Evolutionary conservation across 2,329 filamentous ascomycete species (phyloP), one percentile per base, ranked within the genome.

Genomic region (Elsinoe arachidis): DNA sequence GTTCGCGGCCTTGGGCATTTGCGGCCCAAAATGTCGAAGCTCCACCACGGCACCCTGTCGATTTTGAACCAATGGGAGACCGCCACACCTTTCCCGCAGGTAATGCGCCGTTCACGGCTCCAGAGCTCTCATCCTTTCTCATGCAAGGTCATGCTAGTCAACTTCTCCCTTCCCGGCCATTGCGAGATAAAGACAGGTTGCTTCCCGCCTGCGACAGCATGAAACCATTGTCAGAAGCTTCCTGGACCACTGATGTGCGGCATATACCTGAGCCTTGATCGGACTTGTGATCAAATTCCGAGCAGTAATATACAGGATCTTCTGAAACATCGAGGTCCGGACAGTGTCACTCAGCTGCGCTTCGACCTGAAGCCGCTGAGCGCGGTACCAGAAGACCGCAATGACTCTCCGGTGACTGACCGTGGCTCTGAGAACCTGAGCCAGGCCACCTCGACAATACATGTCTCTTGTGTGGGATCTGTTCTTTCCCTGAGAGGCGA

Each of bases 401-500:
- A 47, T 21, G 54, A 47, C 30, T 38, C 19, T 21, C 39, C 47
- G 19, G 55, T 35, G 37, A 54, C 54, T 46, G 53, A 43, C 35
- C 34, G 23, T 30, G 21, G 30, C 46, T 6, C 33, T 12, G 39
- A n/a, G 33, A 35, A 51, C 44, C 23, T 38, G 10, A 21, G 21
- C 15, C 3, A 38, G 10, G 15, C 39, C 10, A 38, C 52, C 10
- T 12, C 21, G 17, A 33, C 26, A n/a, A 26, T 55, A 67, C 73
- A 75, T 63, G 64, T 92, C 60, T 79, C 76, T 14, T 87, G 95
- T 66, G 80, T 83, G 11, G 93, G 92, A 5, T 95, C 90, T 0
- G 92, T 99, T 0, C 80, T 97, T n/a, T 85, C 90, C 3, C 76
- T 99, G n/a, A 83, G 93, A 64, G 92, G 92, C 23, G 80, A 83